Conservation (phyloP, 2,329 filamentous ascomycete species). For the Ascocoryne sarcoides region DNA sequence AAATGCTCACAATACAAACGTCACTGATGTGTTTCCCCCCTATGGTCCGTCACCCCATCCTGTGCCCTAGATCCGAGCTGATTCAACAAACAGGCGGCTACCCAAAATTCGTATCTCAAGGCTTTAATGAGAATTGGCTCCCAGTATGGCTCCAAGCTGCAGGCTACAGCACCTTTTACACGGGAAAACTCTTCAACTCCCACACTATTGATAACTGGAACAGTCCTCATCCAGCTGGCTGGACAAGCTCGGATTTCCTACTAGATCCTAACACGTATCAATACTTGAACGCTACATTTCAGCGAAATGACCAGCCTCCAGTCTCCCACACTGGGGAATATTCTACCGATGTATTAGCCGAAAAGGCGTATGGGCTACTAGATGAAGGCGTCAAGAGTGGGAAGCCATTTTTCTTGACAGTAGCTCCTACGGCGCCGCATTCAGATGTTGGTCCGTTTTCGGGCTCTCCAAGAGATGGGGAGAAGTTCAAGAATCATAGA, state of each 20-base stretch:
- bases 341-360: slow-evolving; percentile 47
- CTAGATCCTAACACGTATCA: slow-evolving; percentile 60
- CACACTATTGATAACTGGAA: slow-evolving; percentile 55
- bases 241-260: slow-evolving; percentile 49
- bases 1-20: slow-evolving; percentile 56
- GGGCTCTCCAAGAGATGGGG: neutral
- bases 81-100: slow-evolving; percentile 45
- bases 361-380: slow-evolving; percentile 51
- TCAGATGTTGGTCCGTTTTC: slow-evolving; percentile 34
- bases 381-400: slow-evolving; percentile 46
- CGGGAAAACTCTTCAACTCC: slow-evolving; percentile 62
- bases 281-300: slow-evolving; percentile 57
- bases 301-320: slow-evolving; percentile 48
- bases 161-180: slow-evolving; percentile 65
- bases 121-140: slow-evolving; percentile 58
- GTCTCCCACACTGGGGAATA: slow-evolving; percentile 41
- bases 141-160: slow-evolving; percentile 62
- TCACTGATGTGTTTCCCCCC: slow-evolving; percentile 40
- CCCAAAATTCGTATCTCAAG: slow-evolving; percentile 56
- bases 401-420: slow-evolving; percentile 57
- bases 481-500: neutral
- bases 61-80: no score
- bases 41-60: slow-evolving; percentile 29
- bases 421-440: slow-evolving; percentile 61
- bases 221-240: slow-evolving; percentile 48